Base-by-base conservation (phyloP, 2,329 filamentous ascomycete species). In the Lasiodiplodia theobromae region DNA sequence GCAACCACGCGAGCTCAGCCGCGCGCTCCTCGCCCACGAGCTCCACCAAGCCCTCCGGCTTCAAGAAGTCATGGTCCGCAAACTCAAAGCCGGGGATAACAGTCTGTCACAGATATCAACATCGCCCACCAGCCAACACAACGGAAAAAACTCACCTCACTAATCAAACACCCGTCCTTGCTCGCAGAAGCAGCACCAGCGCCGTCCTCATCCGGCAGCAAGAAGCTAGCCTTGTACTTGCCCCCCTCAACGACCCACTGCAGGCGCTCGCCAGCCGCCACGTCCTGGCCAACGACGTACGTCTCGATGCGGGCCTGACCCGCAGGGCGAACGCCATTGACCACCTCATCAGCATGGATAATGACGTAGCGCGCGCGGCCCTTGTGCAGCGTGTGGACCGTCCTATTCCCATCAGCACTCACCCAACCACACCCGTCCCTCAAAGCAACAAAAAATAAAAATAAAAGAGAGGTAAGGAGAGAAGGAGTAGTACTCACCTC, bases 191-290 rank as follows among this genome's bases (percentile, higher is more conserved):
- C 82, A 38, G 79, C 81, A 31, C 71, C 1, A 14, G 37, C 77
- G 25, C 74, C 77, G 53, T 78, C 78, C 11, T 74, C 76, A 64
- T 85, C 83, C 1, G 84, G 82, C 38, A 90, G 76, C 68, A 92
- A 73, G 76, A 85, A 91, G 73, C 84, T 89, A 12, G 86, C 86
- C 78, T 92, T 92, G 75, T 86, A 92, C 76, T 88, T 87, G 4
- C 87, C 89, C 0, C 89, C 89, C 66, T 90, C 88, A 8, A 92
- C 89, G 69, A 91, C 82, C 89, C 89, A 92, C 76, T 91, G 88
- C 73, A 90, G 71, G 75, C 76, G 85, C 81, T 92, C 90, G 0
- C 89, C 89, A 0, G 74, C 77, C 4, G 79, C 81, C 5, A 91
- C 79, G 74, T 89, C 80, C 14, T 81, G 82, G 0, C 89, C 90